Evolutionary conservation across 2,329 filamentous ascomycete genomes (phyloP).

Genomic region (Verticillium isaacii): DNA sequence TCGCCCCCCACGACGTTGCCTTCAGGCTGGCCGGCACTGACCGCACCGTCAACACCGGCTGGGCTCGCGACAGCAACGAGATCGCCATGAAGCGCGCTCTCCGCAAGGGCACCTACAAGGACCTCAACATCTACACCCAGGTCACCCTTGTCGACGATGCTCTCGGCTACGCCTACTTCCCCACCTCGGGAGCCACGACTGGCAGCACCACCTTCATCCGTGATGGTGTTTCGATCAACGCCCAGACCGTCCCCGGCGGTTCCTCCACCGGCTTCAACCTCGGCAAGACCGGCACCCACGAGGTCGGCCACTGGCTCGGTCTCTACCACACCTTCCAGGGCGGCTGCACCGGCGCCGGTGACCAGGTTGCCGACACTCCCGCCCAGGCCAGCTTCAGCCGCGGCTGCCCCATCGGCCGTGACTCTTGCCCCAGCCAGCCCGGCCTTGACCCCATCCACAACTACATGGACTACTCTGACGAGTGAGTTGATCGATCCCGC

Average conservation of each 20-base stretch:
- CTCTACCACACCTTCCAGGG: slow-evolving; percentile 45
- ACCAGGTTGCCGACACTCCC: slow-evolving; percentile 36
- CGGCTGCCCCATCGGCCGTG: slow-evolving; percentile 30
- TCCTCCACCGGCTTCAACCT: slow-evolving; percentile 25
- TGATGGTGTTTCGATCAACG: slow-evolving; percentile 34
- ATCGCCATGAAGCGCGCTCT: slow-evolving; percentile 38
- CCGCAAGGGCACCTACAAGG: slow-evolving; percentile 33
- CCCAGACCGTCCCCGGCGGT: slow-evolving; percentile 31
- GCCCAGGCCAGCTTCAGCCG: slow-evolving; percentile 24
- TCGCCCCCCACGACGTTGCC: slow-evolving; percentile 33
- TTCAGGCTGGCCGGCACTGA: slow-evolving; percentile 39
- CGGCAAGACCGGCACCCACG: slow-evolving; percentile 31
- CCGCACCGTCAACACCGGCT: slow-evolving; percentile 41
- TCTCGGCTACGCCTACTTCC: slow-evolving; percentile 44
- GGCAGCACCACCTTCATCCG: slow-evolving; percentile 27
- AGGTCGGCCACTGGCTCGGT: slow-evolving; percentile 45
- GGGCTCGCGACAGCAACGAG: slow-evolving; percentile 36
- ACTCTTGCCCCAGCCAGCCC: slow-evolving; percentile 25
- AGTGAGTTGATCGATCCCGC: slow-evolving; percentile 21
- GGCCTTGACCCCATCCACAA: slow-evolving; percentile 32
- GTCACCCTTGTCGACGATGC: slow-evolving; percentile 29
- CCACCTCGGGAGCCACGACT: slow-evolving; percentile 15
- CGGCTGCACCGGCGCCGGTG: slow-evolving; percentile 29
- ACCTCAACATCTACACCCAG: slow-evolving; percentile 45
- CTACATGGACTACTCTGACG: slow-evolving; percentile 36